A percentile compares a stretch with the other conserved stretches of the same genome.
Conservation (phyloP, 352 stramenopile genomes). For the Phytopythium aichiense region DNA sequence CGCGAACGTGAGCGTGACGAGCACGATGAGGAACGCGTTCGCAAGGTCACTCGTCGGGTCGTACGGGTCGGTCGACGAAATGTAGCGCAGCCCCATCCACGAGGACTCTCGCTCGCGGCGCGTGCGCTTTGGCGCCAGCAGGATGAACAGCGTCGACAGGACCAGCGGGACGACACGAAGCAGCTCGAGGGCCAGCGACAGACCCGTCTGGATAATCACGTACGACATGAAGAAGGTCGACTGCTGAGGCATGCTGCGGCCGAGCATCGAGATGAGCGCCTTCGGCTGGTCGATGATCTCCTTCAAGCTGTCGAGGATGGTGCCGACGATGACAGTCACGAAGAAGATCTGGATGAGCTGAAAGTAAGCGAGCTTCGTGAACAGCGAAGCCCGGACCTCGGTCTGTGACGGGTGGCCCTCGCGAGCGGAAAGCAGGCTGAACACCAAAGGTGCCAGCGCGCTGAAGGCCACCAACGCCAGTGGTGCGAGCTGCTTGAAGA, state of each 20-base stretch:
- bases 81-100: conserved; percentile 54
- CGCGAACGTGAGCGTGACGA: conserved; percentile 76
- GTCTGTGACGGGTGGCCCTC: conserved; percentile 71
- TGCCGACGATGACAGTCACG: conserved; percentile 71
- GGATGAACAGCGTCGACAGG: conserved; percentile 39
- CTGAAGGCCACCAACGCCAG: conserved; percentile 56
- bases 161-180: conserved; percentile 52
- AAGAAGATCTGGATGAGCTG: conserved; percentile 84
- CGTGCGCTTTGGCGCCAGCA: conserved; percentile 62
- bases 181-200: conserved; percentile 58
- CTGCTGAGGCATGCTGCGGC: conserved; percentile 69
- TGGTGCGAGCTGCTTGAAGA: conserved; percentile 72
- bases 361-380: conserved; percentile 79
- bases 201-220: conserved; percentile 63
- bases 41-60: conserved; percentile 55
- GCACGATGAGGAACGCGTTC: conserved; percentile 61
- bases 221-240: conserved; percentile 87
- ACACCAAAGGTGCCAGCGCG: conserved; percentile 58
- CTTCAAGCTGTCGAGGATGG: conserved; percentile 68
- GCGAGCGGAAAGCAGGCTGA: conserved; percentile 53
- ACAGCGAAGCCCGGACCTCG: conserved; percentile 55
- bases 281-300: conserved; percentile 73
- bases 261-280: conserved; percentile 64
- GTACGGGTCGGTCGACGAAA: conserved; percentile 50
- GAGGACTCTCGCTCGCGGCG: conserved; percentile 41